phyloP scores from a whole-genome alignment of 257 asterid species.

The Nicotiana benthamiana region DNA sequence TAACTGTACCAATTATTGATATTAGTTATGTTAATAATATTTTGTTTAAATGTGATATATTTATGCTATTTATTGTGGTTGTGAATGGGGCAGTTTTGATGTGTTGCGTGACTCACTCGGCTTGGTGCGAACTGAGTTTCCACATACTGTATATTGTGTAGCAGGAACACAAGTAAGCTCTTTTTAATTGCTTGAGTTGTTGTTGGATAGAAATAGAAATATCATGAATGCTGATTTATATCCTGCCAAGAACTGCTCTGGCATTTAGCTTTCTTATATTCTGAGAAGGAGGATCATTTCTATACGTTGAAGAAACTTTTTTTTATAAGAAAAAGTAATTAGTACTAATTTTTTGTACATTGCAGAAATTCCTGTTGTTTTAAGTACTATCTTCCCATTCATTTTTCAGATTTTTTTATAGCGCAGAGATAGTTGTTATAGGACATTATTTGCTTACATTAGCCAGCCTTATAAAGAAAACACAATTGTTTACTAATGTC shows the following conservation, averaged over 20 bases:
- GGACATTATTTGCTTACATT: no score
- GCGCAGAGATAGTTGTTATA: background rate
- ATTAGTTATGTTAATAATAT: background rate
- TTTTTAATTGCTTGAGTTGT: background rate
- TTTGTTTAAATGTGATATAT: background rate
- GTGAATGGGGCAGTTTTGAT: slow-evolving; percentile 57
- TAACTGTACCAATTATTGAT: background rate
- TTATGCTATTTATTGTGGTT: slow-evolving; percentile 10
- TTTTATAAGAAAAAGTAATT: background rate
- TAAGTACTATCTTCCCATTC: background rate
- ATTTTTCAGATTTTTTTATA: background rate
- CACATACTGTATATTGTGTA: slow-evolving; percentile 69
- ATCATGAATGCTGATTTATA: background rate
- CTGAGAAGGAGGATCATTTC: background rate
- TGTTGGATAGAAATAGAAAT: background rate
- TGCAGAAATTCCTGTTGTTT: background rate
- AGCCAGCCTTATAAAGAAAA: no score
- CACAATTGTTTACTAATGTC: background rate
- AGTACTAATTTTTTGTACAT: background rate
- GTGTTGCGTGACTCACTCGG: slow-evolving; percentile 77
- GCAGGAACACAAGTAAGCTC: slow-evolving; percentile 85
- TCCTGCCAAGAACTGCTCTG: background rate
- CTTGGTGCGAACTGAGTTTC: slow-evolving; percentile 78
- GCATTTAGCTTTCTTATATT: background rate
- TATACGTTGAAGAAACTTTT: background rate